These are phyloP conservation scores for Fusarium sp. DNA, from an alignment of 2,329 filamentous ascomycete species.

Conservation along the genomic window DNA sequence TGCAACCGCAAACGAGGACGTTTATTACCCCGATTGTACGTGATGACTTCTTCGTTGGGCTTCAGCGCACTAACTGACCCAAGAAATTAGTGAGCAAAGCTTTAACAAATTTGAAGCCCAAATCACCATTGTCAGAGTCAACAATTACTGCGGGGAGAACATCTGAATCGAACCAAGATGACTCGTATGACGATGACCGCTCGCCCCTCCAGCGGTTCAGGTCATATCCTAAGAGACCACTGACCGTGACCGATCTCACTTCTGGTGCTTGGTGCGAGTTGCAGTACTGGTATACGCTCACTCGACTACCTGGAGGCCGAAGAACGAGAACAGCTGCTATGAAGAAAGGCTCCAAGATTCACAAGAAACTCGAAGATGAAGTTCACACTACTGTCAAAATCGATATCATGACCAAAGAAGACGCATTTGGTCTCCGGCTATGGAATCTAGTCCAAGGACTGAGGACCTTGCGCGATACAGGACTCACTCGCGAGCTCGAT, in stretches of 20 bases:
- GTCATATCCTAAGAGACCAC: constrained; percentile 77
- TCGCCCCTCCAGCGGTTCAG: constrained; percentile 83
- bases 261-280: constrained; percentile 96
- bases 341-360: constrained; percentile 82
- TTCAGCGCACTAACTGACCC: constrained; percentile 66
- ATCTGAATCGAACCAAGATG: constrained; percentile 2
- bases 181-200: constrained; percentile 49
- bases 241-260: constrained; percentile 89
- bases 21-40: constrained; percentile 67
- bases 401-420: constrained; percentile 78
- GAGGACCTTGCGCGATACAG: constrained; percentile 75
- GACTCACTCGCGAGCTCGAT: constrained; percentile 79
- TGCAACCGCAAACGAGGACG: constrained; percentile 39
- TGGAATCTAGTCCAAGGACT: constrained; percentile 94
- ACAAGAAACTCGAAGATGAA: constrained; percentile 85
- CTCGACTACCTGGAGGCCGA: constrained; percentile 74
- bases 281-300: constrained; percentile 90
- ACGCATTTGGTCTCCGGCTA: constrained; percentile 81
- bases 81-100: constrained; percentile 72
- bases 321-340: constrained; percentile 84
- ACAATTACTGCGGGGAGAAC: constrained; percentile 16
- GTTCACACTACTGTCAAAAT: constrained; percentile 82
- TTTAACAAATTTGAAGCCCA: constrained; percentile 45
- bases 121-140: constrained; percentile 23
- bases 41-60: constrained; percentile 25